These are phyloP conservation scores for Pelargonium australe DNA, from an alignment of 441 rosid species.

Conservation along the genomic window DNA sequence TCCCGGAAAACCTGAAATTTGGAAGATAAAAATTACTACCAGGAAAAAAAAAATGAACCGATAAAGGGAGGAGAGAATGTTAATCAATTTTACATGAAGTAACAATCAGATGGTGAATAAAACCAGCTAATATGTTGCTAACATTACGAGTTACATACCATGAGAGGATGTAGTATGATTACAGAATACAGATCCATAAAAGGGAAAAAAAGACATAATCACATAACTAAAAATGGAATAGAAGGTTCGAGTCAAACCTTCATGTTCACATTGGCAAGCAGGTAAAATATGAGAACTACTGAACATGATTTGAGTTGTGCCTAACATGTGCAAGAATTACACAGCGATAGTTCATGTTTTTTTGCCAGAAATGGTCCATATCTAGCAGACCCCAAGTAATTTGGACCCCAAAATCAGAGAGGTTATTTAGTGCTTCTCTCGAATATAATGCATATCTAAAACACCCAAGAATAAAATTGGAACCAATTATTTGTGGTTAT, in stretches of 20 bases:
- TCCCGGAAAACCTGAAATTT: conserved; percentile 63
- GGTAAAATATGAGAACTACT: background rate
- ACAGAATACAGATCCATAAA: background rate
- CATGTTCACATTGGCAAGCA: background rate
- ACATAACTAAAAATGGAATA: background rate
- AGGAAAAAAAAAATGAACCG: conserved; percentile 11
- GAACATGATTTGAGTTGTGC: background rate
- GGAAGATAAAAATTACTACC: conserved; percentile 21
- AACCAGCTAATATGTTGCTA: background rate
- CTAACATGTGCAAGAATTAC: background rate
- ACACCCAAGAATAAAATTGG: background rate
- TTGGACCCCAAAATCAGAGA: background rate
- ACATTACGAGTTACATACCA: background rate
- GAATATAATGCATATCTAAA: background rate
- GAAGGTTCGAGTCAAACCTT: background rate
- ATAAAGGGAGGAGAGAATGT: background rate
- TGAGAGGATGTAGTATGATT: no score
- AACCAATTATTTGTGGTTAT: background rate
- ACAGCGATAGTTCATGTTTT: background rate
- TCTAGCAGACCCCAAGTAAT: background rate
- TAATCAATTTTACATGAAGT: conserved; percentile 7
- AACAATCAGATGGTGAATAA: background rate
- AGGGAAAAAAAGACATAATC: background rate
- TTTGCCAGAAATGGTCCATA: background rate
- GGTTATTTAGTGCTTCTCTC: background rate